Evolutionary conservation across 179 eudicot species (phyloP), one percentile per base, ranked within the genome.

Genomic region (Vitellaria paradoxa): DNA sequence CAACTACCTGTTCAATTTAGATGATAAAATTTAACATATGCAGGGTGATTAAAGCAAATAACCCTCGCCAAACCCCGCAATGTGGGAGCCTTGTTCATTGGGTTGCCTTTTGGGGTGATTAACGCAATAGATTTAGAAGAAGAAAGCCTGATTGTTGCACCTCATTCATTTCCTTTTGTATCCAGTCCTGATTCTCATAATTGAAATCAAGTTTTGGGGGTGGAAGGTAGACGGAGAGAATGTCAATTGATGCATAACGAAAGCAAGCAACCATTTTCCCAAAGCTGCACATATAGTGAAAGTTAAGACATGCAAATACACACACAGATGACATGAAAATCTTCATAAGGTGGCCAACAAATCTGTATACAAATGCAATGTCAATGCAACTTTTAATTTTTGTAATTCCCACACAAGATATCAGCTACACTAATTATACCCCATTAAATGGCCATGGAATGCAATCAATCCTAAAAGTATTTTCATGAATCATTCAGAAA

Each of bases 201-300:
- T 79, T 90, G 86, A 96, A 96, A 79, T 94, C 95, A 72, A 96
- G 91, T 85, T 88, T 90, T 18, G 85, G 61, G 15, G 99, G 99
- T 77, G 99, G 99, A 65, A 94, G 93, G 84, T 85, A 90, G 45
- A 92, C 99, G 18, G 99, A 92, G 81, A 87, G 94, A 80, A 97
- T 97, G 78, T 97, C 93, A 77, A 92, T 97, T 68, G 99, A 89
- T 68, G 99, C 98, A 88, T 97, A 97, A 50, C 98, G 98, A 80
- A 97, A 97, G 84, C 99, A 97, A 82, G 99, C 99, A 81, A 97
- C 99, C 99, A 94, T 94, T 73, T 92, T 89, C 71, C 97, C 99
- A 71, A 89, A 94, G 73, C 99, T 94, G 91, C 85, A 86, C 71
- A 80, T 1, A 61, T 24, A 80, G 76, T 15, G 6, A 42, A 42